Evolutionary conservation across 768 basidiomycete species (phyloP).

Genomic region (Phlebiopsis gigantea): DNA sequence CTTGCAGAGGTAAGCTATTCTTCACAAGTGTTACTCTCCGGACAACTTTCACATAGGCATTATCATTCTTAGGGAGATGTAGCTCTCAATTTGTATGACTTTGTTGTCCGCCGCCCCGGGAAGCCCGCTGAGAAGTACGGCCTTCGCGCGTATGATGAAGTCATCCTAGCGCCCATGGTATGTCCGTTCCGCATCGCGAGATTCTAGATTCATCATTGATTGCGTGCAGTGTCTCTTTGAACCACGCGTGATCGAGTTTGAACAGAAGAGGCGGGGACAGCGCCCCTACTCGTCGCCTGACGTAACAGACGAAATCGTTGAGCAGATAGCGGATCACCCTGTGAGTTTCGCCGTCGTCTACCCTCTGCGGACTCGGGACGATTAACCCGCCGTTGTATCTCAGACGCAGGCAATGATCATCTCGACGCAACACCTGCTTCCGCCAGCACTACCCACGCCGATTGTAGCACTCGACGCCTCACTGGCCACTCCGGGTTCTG

Average conservation of each 20-base stretch:
- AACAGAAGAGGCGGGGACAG: conserved; percentile 57
- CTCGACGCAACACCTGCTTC: conserved; percentile 76
- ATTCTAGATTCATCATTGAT: not conserved
- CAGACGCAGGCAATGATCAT: conserved; percentile 91
- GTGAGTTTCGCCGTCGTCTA: conserved; percentile 31
- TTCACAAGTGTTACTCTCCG: not conserved
- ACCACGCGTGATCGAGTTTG: conserved; percentile 88
- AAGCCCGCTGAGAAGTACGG: conserved; percentile 82
- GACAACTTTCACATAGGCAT: not conserved
- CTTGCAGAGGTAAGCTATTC: conserved; percentile 67
- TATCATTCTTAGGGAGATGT: conserved; percentile 64
- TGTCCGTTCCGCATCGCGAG: conserved; percentile 15
- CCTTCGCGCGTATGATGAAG: conserved; percentile 90
- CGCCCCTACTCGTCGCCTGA: conserved; percentile 46
- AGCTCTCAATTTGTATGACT: conserved; percentile 86
- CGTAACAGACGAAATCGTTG: conserved; percentile 69
- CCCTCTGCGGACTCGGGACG: not conserved
- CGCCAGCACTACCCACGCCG: conserved; percentile 33
- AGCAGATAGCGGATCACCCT: conserved; percentile 37
- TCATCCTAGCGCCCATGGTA: conserved; percentile 92
- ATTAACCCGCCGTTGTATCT: not conserved
- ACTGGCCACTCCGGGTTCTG: not conserved
- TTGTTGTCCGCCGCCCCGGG: conserved; percentile 75
- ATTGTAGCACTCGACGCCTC: not conserved
- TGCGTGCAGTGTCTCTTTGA: conserved; percentile 78